phyloP scores from a whole-genome alignment of 208 protist genomes.

The Crithidia acanthocephali region DNA sequence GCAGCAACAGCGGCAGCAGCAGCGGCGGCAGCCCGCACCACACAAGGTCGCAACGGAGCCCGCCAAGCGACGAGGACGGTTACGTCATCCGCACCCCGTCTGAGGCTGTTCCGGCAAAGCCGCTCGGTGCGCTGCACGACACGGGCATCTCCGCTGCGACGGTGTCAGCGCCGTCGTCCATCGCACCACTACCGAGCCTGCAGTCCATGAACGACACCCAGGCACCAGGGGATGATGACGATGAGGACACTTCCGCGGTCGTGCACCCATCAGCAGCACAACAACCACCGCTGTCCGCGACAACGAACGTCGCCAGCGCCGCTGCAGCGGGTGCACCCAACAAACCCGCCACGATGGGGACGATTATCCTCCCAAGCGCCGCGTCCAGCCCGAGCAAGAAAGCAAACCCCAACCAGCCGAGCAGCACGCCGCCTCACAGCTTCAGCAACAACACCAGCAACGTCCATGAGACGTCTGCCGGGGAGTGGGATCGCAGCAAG shows the following conservation, averaged over 20 bases:
- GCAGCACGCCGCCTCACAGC: too few relatives aligned
- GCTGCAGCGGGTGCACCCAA: neutral
- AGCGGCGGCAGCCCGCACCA: neutral
- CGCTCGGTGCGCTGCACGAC: conserved; percentile 1
- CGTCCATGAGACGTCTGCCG: neutral
- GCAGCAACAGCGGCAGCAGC: neutral
- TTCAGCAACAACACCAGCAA: neutral
- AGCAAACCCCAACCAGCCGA: neutral
- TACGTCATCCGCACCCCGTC: neutral
- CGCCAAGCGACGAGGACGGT: neutral
- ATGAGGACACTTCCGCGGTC: too few relatives aligned
- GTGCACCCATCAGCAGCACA: neutral
- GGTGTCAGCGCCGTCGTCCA: conserved; percentile 16
- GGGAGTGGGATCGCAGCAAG: conserved; percentile 11
- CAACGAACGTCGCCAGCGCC: neutral
- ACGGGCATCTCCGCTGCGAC: conserved; percentile 15
- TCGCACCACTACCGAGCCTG: conserved; percentile 1
- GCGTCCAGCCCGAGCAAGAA: neutral
- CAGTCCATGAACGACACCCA: conserved; percentile 12
- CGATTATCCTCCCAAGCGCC: neutral
- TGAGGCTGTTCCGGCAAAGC: neutral
- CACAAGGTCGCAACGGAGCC: neutral
- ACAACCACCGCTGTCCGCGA: too few relatives aligned
- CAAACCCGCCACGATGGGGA: neutral
- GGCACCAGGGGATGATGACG: neutral